Base-by-base conservation (phyloP, 257 asterid genomes). In the Fraxinus anomala region DNA sequence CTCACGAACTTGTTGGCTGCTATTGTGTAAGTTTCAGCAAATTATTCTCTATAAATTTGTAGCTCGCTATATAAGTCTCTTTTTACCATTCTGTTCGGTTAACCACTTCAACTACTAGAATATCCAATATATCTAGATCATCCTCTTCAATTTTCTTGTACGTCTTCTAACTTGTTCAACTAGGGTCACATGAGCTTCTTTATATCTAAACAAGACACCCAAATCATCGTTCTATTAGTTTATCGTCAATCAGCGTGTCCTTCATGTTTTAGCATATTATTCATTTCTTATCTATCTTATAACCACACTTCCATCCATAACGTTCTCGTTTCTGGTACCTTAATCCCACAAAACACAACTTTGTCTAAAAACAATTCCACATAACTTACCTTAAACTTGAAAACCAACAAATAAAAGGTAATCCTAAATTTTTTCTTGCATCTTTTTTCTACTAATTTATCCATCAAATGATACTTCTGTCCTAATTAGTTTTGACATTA, bases 1-100 rank as follows among this genome's bases (percentile, higher is more conserved):
- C 85, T 93, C 68, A 80, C 86, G 4, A 89, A 87, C 76, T 65
- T 95, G 78, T 33, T 73, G 79, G 93, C 88, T 30, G 86, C 98
- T n/a, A 91, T 95, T 85, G 80, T 77, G 99, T 92, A 83, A 87
- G 90, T 81, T 6, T 61, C 80, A 36, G 10, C 17, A 7, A 3
- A 36, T 28, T 39, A 36, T 71, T 24, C 1, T 33, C 6, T 4
- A 33, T 24, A 67, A 51, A 21, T 0, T 36, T 0, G n/a, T 5
- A 5, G n/a, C 16, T 19, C 19, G 0, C 14, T 14, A 14, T 2
- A 47, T 14, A 47, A 3, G 16, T 3, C n/a, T 1, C 14, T 14
- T 14, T 47, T 47, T 1, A 4, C n/a, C 56, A 47, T 47, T 14
- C 19, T 16, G n/a, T 14, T 47, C 56, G 1, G 6, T 47, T 47